Percentiles rank a stretch among this genome's conserved stretches.
phyloP scores from a whole-genome alignment of 2,329 filamentous ascomycete species.

The Phoma sp. region DNA sequence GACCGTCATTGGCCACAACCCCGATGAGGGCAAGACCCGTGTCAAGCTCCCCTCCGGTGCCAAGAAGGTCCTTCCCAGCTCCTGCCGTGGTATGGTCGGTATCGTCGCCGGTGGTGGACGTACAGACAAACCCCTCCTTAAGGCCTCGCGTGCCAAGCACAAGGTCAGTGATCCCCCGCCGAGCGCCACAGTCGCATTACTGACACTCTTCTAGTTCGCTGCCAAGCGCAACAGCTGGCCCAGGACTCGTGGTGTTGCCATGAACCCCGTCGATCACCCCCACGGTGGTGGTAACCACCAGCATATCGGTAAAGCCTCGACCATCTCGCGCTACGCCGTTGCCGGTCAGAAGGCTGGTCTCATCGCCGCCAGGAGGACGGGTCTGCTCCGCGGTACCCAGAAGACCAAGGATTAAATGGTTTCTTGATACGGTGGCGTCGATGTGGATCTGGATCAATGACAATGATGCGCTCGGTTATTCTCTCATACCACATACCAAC shows the following conservation, averaged over 20 bases:
- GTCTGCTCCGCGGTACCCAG: constrained; percentile 99
- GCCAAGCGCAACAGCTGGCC: constrained; percentile 99
- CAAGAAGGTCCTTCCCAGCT: constrained; percentile 98
- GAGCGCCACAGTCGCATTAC: background rate
- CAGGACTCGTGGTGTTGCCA: constrained; percentile 99
- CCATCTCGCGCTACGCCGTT: constrained; percentile 96
- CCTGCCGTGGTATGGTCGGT: constrained; percentile 96
- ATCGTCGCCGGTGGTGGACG: constrained; percentile 99
- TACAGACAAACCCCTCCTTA: constrained; percentile 99
- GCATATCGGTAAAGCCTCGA: constrained; percentile 99
- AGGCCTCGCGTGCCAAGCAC: constrained; percentile 99
- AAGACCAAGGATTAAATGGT: constrained; percentile 85
- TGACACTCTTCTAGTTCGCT: constrained; percentile 68
- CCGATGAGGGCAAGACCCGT: constrained; percentile 92
- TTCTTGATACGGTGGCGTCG: constrained; percentile 37
- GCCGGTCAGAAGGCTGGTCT: constrained; percentile 99
- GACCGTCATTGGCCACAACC: constrained; percentile 63
- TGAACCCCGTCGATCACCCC: constrained; percentile 99
- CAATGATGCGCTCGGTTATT: constrained; percentile 46
- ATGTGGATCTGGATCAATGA: constrained; percentile 31
- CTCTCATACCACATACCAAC: constrained; percentile 42
- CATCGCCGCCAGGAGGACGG: constrained; percentile 98
- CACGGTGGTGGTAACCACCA: constrained; percentile 93
- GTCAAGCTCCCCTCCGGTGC: constrained; percentile 98
- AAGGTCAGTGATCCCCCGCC: constrained; percentile 58